Conservation (phyloP, 306 rosid species). For the Prosopis cineraria region DNA sequence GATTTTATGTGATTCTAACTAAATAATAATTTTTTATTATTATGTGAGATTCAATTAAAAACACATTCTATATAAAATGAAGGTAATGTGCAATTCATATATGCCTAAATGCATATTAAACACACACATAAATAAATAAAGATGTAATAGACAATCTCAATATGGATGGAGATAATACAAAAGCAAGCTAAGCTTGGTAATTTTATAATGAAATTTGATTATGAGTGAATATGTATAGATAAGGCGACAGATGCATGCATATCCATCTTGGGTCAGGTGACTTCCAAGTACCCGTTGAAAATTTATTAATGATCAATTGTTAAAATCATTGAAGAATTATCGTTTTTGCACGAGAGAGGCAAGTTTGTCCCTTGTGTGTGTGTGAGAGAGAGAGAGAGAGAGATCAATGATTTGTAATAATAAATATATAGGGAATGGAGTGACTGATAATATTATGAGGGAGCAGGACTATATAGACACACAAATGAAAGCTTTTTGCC, state of each 20-base stretch:
- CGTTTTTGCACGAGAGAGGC: constrained; percentile 37
- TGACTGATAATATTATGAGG: neutral
- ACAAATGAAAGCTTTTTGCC: constrained; percentile 1
- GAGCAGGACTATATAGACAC: neutral
- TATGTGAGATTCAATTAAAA: too few relatives aligned
- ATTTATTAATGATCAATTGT: neutral
- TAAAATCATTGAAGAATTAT: constrained; percentile 32
- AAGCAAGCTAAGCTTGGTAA: constrained; percentile 35
- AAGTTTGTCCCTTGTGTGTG: neutral
- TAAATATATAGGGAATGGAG: constrained; percentile 27
- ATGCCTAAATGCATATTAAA: too few relatives aligned
- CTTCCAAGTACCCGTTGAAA: constrained; percentile 52
- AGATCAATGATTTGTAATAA: constrained; percentile 51
- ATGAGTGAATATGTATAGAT: neutral
- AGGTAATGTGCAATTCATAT: too few relatives aligned
- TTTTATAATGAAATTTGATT: constrained; percentile 21
- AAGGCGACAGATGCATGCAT: constrained; percentile 6
- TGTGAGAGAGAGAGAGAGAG: constrained; percentile 28
- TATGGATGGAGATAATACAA: constrained; percentile 39
- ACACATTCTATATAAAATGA: too few relatives aligned
- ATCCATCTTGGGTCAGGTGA: constrained; percentile 57
- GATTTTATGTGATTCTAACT: too few relatives aligned
- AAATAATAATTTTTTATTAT: too few relatives aligned
- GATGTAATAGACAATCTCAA: constrained; percentile 11
- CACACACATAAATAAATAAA: constrained; percentile 32